Conservation (phyloP, 1,284 basidiomycete genomes). For the Fomitopsis pinicola region DNA sequence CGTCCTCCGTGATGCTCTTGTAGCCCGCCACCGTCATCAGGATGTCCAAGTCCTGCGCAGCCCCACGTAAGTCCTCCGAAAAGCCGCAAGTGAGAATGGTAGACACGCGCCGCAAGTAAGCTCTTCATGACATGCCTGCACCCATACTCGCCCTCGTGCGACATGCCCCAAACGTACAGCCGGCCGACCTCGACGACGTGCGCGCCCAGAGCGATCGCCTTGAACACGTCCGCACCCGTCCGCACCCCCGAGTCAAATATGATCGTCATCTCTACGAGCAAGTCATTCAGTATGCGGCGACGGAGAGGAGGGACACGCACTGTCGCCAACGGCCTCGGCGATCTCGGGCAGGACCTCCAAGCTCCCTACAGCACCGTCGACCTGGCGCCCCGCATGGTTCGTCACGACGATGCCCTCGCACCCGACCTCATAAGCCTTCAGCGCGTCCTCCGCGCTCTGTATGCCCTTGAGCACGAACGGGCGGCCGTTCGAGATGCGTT, state of each 20-base stretch:
- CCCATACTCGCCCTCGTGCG: conserved; percentile 42
- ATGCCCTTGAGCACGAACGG: conserved; percentile 60
- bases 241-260: conserved; percentile 60
- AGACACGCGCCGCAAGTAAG: conserved; percentile 41
- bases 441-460: conserved; percentile 45
- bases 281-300: not conserved
- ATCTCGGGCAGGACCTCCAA: conserved; percentile 52
- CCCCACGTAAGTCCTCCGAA: not conserved
- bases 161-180: conserved; percentile 48
- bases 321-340: conserved; percentile 45
- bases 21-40: conserved; percentile 48
- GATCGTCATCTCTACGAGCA: conserved; percentile 44
- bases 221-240: conserved; percentile 54
- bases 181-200: conserved; percentile 43
- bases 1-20: conserved; percentile 34
- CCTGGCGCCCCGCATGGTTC: conserved; percentile 60
- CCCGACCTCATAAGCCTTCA: conserved; percentile 45
- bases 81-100: not conserved
- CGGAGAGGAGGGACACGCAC: conserved; percentile 24
- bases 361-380: conserved; percentile 53
- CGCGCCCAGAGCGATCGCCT: conserved; percentile 48
- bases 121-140: conserved; percentile 56
- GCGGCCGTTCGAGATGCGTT: conserved; percentile 44
- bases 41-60: conserved; percentile 48
- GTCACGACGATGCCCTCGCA: conserved; percentile 57